A percentile compares a stretch with the other conserved stretches of the same genome.
Conservation (phyloP, 345 rosid species). For the Hirschfeldia incana region DNA sequence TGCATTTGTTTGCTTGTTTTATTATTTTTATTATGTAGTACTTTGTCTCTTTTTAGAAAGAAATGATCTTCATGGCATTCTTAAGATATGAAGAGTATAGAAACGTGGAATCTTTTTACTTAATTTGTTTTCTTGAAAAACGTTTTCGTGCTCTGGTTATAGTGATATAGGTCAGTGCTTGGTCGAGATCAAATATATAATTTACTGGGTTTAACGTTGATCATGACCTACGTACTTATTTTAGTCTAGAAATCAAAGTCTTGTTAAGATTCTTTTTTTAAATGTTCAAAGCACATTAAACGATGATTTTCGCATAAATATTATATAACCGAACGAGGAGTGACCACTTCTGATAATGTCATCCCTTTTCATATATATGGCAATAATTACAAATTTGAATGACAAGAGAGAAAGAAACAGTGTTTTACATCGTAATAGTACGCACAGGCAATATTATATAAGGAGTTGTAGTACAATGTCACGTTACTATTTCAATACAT, state of each 20-base stretch:
- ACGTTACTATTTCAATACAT: constrained; percentile 36
- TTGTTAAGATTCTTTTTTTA: background rate
- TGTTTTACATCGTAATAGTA: constrained; percentile 40
- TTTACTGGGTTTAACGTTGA: background rate
- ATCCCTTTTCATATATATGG: background rate
- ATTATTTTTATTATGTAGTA: background rate
- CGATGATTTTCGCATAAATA: constrained; percentile 8
- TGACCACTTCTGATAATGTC: constrained; percentile 13
- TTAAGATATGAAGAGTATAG: constrained; percentile 18
- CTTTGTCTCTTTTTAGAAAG: constrained; percentile 2
- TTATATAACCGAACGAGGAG: constrained; percentile 14
- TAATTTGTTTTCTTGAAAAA: constrained; percentile 12
- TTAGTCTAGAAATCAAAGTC: background rate
- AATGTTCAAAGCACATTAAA: constrained; percentile 7
- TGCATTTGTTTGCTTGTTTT: background rate
- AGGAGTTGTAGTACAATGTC: constrained; percentile 32
- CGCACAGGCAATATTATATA: constrained; percentile 24
- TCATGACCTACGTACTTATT: background rate
- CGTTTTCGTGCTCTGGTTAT: constrained; percentile 25
- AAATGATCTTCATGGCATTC: background rate
- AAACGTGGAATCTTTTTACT: constrained; percentile 27
- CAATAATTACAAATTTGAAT: constrained; percentile 35
- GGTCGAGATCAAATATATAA: constrained; percentile 17
- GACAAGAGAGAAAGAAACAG: constrained; percentile 30
- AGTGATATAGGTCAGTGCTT: constrained; percentile 19